These are phyloP conservation scores for Plasmodium knowlesi DNA, from an alignment of 169 alveolate genomes.

Conservation along the genomic window DNA sequence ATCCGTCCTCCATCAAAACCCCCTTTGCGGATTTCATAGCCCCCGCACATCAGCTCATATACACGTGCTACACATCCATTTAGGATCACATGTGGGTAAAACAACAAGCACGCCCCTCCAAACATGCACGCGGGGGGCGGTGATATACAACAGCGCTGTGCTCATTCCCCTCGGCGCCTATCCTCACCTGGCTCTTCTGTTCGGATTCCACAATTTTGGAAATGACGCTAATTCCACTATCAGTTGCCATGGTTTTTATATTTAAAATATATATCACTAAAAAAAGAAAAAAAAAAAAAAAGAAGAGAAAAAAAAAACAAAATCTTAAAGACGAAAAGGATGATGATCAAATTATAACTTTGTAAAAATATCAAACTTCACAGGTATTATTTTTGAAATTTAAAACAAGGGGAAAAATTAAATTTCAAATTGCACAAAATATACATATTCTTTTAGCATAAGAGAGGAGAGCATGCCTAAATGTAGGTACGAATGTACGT, in stretches of 20 bases:
- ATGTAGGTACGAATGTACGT: background rate
- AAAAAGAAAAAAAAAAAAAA: slow-evolving; percentile 33
- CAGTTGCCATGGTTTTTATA: slow-evolving; percentile 42
- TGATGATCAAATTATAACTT: slow-evolving; percentile 9
- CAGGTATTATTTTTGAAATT: slow-evolving; percentile 6
- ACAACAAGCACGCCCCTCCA: background rate
- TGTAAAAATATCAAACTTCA: slow-evolving; percentile 17
- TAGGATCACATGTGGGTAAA: background rate
- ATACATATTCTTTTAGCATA: background rate
- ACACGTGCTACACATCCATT: background rate
- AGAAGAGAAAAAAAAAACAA: background rate
- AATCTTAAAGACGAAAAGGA: slow-evolving; percentile 24
- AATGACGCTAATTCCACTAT: slow-evolving; percentile 74
- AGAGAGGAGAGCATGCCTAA: background rate
- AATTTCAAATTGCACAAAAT: background rate
- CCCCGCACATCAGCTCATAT: background rate
- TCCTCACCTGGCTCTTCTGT: slow-evolving; percentile 67
- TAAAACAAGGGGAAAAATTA: slow-evolving; percentile 24
- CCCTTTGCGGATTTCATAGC: background rate
- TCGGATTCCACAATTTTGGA: slow-evolving; percentile 74
- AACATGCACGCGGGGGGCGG: background rate
- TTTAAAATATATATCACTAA: slow-evolving; percentile 30
- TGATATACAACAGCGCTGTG: background rate
- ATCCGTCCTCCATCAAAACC: background rate
- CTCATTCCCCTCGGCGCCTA: background rate